Percentiles rank a stretch among this genome's conserved stretches.
These are phyloP conservation scores for Aspergillus asperescens DNA, from an alignment of 495 filamentous ascomycete genomes.

Conservation along the genomic window DNA sequence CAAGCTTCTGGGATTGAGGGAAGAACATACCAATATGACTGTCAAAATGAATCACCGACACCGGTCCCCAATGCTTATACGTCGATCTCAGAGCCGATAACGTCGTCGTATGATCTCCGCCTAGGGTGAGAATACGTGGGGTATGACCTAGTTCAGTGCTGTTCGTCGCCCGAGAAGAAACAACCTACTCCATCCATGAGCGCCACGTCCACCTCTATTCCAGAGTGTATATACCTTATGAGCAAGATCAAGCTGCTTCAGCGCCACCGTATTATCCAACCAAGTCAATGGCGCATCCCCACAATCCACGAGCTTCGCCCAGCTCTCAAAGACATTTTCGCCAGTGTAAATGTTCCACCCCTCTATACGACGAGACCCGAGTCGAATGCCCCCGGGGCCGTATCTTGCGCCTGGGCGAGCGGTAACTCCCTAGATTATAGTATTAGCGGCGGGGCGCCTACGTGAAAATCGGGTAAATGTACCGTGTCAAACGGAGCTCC, in stretches of 20 bases:
- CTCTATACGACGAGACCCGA: conserved; percentile 39
- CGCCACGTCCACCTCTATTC: no score
- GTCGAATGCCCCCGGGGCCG: conserved; percentile 46
- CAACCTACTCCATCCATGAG: conserved; percentile 5
- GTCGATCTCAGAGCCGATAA: conserved; percentile 44
- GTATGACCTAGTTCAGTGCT: conserved; percentile 7
- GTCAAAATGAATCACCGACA: conserved; percentile 53
- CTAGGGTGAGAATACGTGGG: conserved; percentile 46
- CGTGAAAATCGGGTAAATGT: neutral
- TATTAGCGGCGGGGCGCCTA: neutral
- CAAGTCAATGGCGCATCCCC: conserved; percentile 49
- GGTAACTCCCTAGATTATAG: conserved; percentile 29
- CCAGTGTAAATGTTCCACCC: conserved; percentile 43
- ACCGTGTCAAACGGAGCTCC: conserved; percentile 50
- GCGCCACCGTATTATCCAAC: conserved; percentile 47
- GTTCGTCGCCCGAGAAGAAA: conserved; percentile 25
- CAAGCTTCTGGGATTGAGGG: neutral
- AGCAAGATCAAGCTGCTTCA: conserved; percentile 45
- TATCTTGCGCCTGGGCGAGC: conserved; percentile 47
- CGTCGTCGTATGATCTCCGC: conserved; percentile 51
- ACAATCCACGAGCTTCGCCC: conserved; percentile 49
- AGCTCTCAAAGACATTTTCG: conserved; percentile 39
- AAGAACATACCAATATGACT: conserved; percentile 34
- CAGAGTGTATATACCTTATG: conserved; percentile 29
- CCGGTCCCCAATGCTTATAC: conserved; percentile 37